Evolutionary conservation across 1,139 yeast species (phyloP).

Genomic region (Kluyveromyces sp.): DNA sequence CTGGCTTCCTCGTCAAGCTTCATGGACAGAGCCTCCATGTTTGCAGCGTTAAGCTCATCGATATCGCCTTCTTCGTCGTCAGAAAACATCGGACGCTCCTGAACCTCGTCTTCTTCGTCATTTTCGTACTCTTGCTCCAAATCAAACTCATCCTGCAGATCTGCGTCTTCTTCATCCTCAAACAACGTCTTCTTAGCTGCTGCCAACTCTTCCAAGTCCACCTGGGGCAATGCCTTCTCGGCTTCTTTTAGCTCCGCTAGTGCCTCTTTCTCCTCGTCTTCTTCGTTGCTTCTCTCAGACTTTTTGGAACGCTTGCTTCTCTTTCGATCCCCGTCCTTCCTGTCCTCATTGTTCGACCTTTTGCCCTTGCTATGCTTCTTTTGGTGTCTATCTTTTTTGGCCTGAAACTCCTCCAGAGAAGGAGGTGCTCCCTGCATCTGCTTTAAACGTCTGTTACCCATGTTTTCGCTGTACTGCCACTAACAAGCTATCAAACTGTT

Average conservation of each 20-base stretch:
- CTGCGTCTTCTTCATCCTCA: constrained; percentile 47
- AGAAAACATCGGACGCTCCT: constrained; percentile 73
- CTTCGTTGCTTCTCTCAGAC: constrained; percentile 23
- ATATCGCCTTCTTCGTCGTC: constrained; percentile 70
- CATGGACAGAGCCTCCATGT: constrained; percentile 74
- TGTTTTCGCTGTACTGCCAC: constrained; percentile 24
- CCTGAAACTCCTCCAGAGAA: constrained; percentile 70
- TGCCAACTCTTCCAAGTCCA: constrained; percentile 55
- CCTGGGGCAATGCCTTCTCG: constrained; percentile 51
- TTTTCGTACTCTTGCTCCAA: constrained; percentile 46
- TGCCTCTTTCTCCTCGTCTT: constrained; percentile 30
- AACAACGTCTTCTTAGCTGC: constrained; percentile 68
- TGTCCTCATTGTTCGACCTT: constrained; percentile 24
- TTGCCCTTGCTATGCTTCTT: constrained; percentile 30
- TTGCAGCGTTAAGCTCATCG: constrained; percentile 75
- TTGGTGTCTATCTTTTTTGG: constrained; percentile 46
- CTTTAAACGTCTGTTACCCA: constrained; percentile 86
- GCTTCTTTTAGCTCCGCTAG: constrained; percentile 32
- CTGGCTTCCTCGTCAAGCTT: constrained; percentile 66
- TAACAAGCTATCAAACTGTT: neutral
- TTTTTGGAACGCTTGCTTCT: constrained; percentile 26
- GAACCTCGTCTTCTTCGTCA: constrained; percentile 43
- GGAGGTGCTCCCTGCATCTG: constrained; percentile 92
- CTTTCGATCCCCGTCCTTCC: constrained; percentile 24
- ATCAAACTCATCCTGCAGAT: constrained; percentile 50